Conservation (phyloP, 352 stramenopile genomes). For the Phytopythium helicoides region DNA sequence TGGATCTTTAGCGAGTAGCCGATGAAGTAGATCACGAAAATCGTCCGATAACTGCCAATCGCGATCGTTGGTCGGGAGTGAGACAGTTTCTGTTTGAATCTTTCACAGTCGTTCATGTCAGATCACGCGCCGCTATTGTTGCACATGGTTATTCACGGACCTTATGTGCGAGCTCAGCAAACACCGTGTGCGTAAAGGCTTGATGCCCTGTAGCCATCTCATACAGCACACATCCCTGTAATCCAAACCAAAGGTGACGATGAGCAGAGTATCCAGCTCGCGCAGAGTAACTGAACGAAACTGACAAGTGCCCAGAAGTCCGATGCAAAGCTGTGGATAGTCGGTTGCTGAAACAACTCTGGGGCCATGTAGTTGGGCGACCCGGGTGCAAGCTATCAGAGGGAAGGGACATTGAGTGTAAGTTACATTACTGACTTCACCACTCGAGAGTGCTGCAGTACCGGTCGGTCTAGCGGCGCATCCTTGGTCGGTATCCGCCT, state of each 20-base stretch:
- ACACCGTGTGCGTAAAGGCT: conserved; percentile 76
- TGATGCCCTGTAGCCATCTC: conserved; percentile 65
- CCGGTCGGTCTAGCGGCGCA: conserved; percentile 20
- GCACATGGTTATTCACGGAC: too few relatives aligned
- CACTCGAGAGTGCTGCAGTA: conserved; percentile 14
- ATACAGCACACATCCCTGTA: conserved; percentile 78
- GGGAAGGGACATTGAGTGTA: neutral
- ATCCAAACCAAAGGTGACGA: neutral
- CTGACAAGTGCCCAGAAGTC: conserved; percentile 85
- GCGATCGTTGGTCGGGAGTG: conserved; percentile 34
- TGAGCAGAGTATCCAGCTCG: neutral
- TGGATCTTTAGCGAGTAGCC: conserved; percentile 69
- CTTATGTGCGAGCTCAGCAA: conserved; percentile 65
- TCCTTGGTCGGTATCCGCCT: conserved; percentile 72
- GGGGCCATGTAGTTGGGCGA: conserved; percentile 92
- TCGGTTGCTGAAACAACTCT: conserved; percentile 85
- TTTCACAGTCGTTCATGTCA: conserved; percentile 8
- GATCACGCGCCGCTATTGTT: neutral
- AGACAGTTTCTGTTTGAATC: conserved; percentile 65
- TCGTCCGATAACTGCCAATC: conserved; percentile 45
- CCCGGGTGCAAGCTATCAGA: conserved; percentile 48
- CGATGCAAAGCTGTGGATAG: conserved; percentile 87
- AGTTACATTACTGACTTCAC: neutral
- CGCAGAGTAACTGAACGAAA: neutral
- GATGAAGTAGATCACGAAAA: conserved; percentile 58